Evolutionary conservation across 2,329 filamentous ascomycete species (phyloP).

Genomic region (Beauveria pseudobassiana): DNA sequence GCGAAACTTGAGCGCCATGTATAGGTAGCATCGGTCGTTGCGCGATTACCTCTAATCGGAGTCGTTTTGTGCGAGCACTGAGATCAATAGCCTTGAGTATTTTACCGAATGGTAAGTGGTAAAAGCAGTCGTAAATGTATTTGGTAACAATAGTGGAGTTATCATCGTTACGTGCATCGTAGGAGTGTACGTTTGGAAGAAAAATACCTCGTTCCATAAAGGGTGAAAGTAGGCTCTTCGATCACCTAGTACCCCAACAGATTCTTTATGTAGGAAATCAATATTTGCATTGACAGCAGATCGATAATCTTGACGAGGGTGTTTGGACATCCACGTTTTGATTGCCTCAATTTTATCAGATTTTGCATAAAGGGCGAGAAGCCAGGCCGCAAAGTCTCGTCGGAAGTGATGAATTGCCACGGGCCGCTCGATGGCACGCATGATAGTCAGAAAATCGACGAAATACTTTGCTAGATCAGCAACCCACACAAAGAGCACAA

Average conservation of each 20-base stretch:
- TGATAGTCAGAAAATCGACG: constrained; percentile 53
- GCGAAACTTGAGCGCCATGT: neutral
- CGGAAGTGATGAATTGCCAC: constrained; percentile 52
- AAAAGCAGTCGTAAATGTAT: constrained; percentile 58
- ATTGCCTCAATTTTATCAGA: constrained; percentile 31
- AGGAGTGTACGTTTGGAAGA: constrained; percentile 27
- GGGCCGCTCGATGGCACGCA: constrained; percentile 20
- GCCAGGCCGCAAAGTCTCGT: constrained; percentile 49
- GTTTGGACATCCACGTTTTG: constrained; percentile 46
- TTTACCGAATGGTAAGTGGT: constrained; percentile 50
- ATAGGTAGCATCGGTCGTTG: constrained; percentile 8
- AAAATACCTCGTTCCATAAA: constrained; percentile 47
- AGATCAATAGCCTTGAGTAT: constrained; percentile 35
- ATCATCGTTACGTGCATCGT: constrained; percentile 2
- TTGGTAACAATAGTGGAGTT: constrained; percentile 59
- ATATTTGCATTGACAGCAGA: constrained; percentile 51
- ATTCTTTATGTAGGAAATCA: constrained; percentile 60
- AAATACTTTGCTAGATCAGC: constrained; percentile 64
- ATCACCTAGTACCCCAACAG: constrained; percentile 37
- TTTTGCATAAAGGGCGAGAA: constrained; percentile 35
- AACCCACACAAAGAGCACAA: constrained; percentile 61
- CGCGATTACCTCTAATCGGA: constrained; percentile 22
- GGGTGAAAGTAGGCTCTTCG: constrained; percentile 27
- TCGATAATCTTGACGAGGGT: constrained; percentile 53
- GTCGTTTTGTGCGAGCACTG: constrained; percentile 19